Evolutionary conservation across 768 basidiomycete species (phyloP).

Genomic region (Lactifluus subvellereus): DNA sequence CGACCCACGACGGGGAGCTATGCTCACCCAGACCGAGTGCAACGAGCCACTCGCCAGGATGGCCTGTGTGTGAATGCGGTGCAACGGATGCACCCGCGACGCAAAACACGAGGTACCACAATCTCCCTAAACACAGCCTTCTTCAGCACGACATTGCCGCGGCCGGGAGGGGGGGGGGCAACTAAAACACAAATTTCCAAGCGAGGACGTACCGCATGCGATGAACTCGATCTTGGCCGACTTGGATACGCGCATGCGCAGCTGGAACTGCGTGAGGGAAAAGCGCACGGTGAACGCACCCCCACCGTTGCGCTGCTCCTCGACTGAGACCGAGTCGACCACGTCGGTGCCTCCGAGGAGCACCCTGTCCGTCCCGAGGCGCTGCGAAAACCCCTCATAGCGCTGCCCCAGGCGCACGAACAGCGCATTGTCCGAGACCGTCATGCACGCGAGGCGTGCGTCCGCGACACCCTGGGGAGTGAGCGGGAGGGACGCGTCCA

Average conservation of each 20-base stretch:
- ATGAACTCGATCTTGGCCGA: conserved; percentile 58
- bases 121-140: conserved; percentile 3
- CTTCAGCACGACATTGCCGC: not conserved
- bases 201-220: conserved; percentile 39
- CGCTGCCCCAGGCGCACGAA: conserved; percentile 52
- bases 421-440: conserved; percentile 52
- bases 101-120: conserved; percentile 20
- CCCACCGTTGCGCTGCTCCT: conserved; percentile 44
- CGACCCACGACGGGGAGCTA: conserved; percentile 17
- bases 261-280: conserved; percentile 54
- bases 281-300: conserved; percentile 52
- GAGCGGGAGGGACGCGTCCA: conserved; percentile 47
- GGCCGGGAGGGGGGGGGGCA: not conserved
- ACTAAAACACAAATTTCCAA: not conserved
- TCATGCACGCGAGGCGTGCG: conserved; percentile 59
- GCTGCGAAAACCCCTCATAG: conserved; percentile 42
- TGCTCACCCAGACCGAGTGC: conserved; percentile 16
- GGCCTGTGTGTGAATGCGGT: not conserved
- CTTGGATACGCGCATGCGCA: conserved; percentile 61
- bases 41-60: conserved; percentile 19
- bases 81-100: not conserved
- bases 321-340: conserved; percentile 49
- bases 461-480: conserved; percentile 46
- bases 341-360: conserved; percentile 28
- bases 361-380: conserved; percentile 48